Base-by-base conservation (phyloP, 345 rosid species). In the Bretschneidera sinensis region DNA sequence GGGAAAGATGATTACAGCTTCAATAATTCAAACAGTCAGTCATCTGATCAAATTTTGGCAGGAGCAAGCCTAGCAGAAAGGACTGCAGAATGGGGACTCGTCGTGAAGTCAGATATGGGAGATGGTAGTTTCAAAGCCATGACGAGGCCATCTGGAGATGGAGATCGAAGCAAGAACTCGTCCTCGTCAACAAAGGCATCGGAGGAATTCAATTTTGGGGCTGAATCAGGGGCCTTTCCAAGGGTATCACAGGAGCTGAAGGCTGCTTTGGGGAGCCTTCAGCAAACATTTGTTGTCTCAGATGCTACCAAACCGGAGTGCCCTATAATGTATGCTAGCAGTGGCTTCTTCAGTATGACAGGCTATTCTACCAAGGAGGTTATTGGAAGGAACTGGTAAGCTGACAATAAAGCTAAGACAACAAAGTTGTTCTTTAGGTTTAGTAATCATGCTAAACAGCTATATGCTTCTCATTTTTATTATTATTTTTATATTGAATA, bases 261-360 rank as follows among this genome's bases (percentile, higher is more conserved):
- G 82, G 85, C 68, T 9, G 99, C 99, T 69, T 72, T 94, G 54
- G 72, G 95, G 17, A 84, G 87, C 1, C 81, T 94, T 68, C 97
- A 89, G 75, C 99, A 90, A 77, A 90, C 99, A 15, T 94, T 94
- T 75, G 96, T 87, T 25, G 99, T 90, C 57, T 90, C 97, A 24
- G 99, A 94, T 62, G 91, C 96, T 9, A 84, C 92, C 50, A 87
- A 80, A 77, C 92, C 91, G 18, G 86, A 90, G 53, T 85, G 88
- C 70, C 99, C 99, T 48, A 90, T 94, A 39, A 61, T 94, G 68
- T 90, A 83, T 68, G 97, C 99, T 21, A 94, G 99, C 80, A 83
- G 89, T 62, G 99, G 99, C 14, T 94, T 94, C 70, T 90, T 90
- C 61, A 74, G 75, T 63, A 90, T 94, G 95, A 94, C 99, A 4